Evolutionary conservation across 495 filamentous ascomycete species (phyloP).

Genomic region (Paragyromitra xinjiangensis): DNA sequence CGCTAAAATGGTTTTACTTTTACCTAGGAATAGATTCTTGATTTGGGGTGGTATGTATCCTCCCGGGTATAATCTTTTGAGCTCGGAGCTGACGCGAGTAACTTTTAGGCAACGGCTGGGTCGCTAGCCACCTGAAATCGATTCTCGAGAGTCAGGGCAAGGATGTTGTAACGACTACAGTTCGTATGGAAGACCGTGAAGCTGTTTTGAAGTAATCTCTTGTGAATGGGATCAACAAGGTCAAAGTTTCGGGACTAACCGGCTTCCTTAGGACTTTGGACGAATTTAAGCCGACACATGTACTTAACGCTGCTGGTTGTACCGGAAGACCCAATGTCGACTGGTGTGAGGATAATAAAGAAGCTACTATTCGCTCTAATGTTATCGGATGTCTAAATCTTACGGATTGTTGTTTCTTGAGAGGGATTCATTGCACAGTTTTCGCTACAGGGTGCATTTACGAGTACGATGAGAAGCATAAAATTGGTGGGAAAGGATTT

Average conservation of each 20-base stretch:
- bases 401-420: conserved; percentile 67
- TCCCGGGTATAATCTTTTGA: background rate
- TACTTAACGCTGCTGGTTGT: conserved; percentile 71
- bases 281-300: conserved; percentile 68
- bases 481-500: conserved; percentile 68
- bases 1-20: conserved; percentile 43
- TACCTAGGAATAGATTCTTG: conserved; percentile 62
- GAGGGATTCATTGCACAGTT: conserved; percentile 69
- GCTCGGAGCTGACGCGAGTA: conserved; percentile 17
- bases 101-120: conserved; percentile 62
- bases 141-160: conserved; percentile 70
- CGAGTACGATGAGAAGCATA: conserved; percentile 68
- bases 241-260: background rate
- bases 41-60: conserved; percentile 67
- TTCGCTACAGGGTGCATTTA: conserved; percentile 74
- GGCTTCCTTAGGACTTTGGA: conserved; percentile 62
- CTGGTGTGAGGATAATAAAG: conserved; percentile 74
- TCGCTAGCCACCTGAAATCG: conserved; percentile 71
- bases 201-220: conserved; percentile 60
- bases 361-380: conserved; percentile 71
- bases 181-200: conserved; percentile 71
- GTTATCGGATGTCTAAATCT: conserved; percentile 71
- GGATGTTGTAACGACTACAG: conserved; percentile 66
- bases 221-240: background rate
- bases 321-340: conserved; percentile 76